Evolutionary conservation across 352 stramenopile species (phyloP).

Genomic region (Elongisporangium prolatum): DNA sequence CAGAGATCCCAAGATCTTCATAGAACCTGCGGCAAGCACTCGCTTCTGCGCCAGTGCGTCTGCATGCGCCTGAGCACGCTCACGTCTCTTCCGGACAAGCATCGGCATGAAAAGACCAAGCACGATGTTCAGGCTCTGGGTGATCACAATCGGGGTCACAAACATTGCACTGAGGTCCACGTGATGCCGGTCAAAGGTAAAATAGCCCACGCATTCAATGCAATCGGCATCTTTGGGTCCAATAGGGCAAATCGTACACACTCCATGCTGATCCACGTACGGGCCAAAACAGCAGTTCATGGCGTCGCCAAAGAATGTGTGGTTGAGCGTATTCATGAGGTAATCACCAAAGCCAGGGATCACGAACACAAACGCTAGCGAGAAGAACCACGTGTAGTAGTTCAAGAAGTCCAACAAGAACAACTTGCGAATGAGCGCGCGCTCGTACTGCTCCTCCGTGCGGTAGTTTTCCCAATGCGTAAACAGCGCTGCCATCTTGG

Average conservation of each 20-base stretch:
- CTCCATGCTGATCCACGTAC: conserved; percentile 70
- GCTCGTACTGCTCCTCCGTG: conserved; percentile 84
- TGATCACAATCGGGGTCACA: conserved; percentile 83
- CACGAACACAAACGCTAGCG: conserved; percentile 85
- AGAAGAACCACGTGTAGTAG: conserved; percentile 92
- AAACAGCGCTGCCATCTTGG: conserved; percentile 79
- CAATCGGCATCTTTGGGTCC: conserved; percentile 62
- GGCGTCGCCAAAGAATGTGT: conserved; percentile 69
- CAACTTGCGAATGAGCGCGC: conserved; percentile 76
- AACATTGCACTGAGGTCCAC: conserved; percentile 85
- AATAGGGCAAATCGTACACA: conserved; percentile 58
- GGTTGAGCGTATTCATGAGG: conserved; percentile 83
- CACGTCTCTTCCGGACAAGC: conserved; percentile 59
- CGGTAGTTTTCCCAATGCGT: conserved; percentile 88
- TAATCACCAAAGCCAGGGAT: conserved; percentile 80
- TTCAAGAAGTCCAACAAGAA: conserved; percentile 87
- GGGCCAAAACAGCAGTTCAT: conserved; percentile 88
- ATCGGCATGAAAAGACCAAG: conserved; percentile 62
- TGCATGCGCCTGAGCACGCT: conserved; percentile 48
- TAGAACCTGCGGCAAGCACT: conserved; percentile 58
- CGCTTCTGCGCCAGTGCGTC: conserved; percentile 65
- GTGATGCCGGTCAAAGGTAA: conserved; percentile 82
- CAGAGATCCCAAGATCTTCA: conserved; percentile 79
- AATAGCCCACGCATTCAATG: conserved; percentile 72
- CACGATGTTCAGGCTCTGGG: conserved; percentile 75